Percentiles rank a stretch among this genome's conserved stretches.
Evolutionary conservation across 2,329 filamentous ascomycete species (phyloP).

Genomic region (Didymella sp.): DNA sequence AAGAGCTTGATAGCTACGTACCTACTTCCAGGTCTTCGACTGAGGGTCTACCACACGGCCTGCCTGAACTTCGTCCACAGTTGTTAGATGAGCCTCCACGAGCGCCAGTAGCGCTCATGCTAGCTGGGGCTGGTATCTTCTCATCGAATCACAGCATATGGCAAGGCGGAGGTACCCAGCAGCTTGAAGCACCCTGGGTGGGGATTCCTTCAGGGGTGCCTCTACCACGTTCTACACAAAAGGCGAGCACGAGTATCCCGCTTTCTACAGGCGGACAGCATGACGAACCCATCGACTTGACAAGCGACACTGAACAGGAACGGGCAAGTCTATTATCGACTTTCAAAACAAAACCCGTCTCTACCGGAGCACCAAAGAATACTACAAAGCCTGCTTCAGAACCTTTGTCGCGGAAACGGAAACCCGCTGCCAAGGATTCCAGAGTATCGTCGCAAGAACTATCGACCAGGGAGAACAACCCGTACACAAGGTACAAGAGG

Average conservation of each 20-base stretch:
- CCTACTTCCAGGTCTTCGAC: background rate
- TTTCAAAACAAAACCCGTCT: slow-evolving; percentile 17
- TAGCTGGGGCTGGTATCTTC: background rate
- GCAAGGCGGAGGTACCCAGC: slow-evolving; percentile 9
- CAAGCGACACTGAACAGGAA: slow-evolving; percentile 24
- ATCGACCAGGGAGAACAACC: background rate
- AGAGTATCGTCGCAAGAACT: background rate
- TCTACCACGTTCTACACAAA: background rate
- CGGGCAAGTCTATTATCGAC: slow-evolving; percentile 21
- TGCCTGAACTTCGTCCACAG: background rate
- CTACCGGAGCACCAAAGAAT: background rate
- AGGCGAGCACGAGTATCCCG: background rate
- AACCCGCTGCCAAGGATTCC: background rate
- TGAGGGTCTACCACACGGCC: background rate
- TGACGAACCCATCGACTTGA: slow-evolving; percentile 26
- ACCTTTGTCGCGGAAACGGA: background rate
- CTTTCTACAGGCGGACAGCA: background rate
- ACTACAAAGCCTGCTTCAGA: background rate
- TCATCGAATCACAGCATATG: background rate
- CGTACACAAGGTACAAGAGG: background rate
- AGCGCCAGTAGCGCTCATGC: background rate
- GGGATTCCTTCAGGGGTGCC: background rate
- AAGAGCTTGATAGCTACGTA: slow-evolving; percentile 16
- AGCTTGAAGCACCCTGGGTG: background rate
- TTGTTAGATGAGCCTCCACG: background rate